Base-by-base conservation (phyloP, 768 basidiomycete genomes). In the Russula lepida region DNA sequence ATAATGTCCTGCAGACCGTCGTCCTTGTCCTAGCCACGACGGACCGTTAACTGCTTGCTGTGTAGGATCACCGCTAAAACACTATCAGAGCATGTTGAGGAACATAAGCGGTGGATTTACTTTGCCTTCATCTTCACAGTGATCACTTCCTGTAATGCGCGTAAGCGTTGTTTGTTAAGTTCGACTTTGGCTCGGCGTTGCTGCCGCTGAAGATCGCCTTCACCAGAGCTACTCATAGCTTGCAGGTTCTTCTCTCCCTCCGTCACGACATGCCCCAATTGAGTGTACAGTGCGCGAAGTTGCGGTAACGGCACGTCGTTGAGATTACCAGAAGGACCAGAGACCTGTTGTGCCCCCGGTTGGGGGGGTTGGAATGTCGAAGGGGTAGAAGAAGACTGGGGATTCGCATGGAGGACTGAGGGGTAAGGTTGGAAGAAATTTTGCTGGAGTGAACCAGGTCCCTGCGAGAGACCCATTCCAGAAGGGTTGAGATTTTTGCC, bases 161-260 rank as follows among this genome's bases (percentile, higher is more conserved):
- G 19, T n/a, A 43, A 9, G 15, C 48, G 4, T 23, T 35, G 37
- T 33, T 58, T 62, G 28, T 58, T 44, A 4, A 1, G 0, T 4
- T 62, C 61, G 46, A 62, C 2, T n/a, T 28, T 58, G 9, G 25
- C 8, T 21, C 52, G 30, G 43, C 46, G 2, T 11, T 35, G 41
- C 9, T 32, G 56, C 27, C 55, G 49, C 30, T 58, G 56, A 17
- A 39, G 27, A 37, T 62, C 61, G 37, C 9, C 25, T 32, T 58
- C 61, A 8, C 37, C n/a, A 12, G 61, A 17, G 28, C 8, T 43
- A 41, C 35, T 17, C 8, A 35, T 15, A 15, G 51, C 27, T 32
- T 25, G 57, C 11, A 62, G 17, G 41, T 4, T 12, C n/a, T 33
- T 62, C 61, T 62, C 56, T 32, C 28, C 61, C 6, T 62, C 61